Conservation (phyloP, 2,329 filamentous ascomycete genomes). For the Clarireedia monteithiana region DNA sequence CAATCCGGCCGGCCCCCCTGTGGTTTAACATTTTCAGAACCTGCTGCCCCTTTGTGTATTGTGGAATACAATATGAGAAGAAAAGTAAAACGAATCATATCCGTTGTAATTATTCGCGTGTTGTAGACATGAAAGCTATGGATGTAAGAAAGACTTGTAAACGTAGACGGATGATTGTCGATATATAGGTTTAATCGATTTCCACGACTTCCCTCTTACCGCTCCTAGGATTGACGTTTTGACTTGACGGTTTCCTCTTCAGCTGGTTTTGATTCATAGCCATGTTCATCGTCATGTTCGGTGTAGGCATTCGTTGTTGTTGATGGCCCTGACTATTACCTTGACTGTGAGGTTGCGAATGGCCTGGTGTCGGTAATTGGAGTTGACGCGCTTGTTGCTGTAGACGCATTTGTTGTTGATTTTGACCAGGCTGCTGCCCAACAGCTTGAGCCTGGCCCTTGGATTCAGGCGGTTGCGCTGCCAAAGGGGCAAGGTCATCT, state of each 20-base stretch:
- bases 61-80: too few relatives aligned
- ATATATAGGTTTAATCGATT: constrained; percentile 17
- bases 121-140: too few relatives aligned
- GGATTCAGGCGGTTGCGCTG: constrained; percentile 4
- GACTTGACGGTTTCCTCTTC: constrained; percentile 18
- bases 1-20: too few relatives aligned
- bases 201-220: constrained; percentile 18
- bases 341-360: constrained; percentile 15
- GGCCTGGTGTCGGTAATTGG: constrained; percentile 11
- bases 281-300: constrained; percentile 8
- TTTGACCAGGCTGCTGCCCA: neutral
- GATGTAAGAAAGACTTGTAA: too few relatives aligned
- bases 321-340: constrained; percentile 1
- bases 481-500: neutral
- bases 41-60: too few relatives aligned
- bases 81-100: too few relatives aligned
- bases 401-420: neutral
- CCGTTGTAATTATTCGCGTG: too few relatives aligned
- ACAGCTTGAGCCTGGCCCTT: neutral
- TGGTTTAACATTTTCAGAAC: too few relatives aligned
- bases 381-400: constrained; percentile 3
- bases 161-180: neutral
- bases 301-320: constrained; percentile 6
- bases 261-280: constrained; percentile 9
- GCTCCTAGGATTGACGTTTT: constrained; percentile 13